Conservation (phyloP, 345 rosid species). For the Limnanthes douglasii region DNA sequence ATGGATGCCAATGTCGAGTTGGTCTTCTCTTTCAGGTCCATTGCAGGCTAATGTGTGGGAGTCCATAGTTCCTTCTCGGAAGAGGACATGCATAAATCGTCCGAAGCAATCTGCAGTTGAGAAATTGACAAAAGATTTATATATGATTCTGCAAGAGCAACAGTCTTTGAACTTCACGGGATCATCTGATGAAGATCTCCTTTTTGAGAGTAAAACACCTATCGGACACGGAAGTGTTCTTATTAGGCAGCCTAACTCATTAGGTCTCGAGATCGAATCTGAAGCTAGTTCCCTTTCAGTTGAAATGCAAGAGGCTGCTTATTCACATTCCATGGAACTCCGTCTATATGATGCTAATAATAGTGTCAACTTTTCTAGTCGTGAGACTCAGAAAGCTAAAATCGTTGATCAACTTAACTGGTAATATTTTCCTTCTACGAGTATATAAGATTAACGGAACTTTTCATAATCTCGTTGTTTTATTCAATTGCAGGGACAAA, state of each 20-base stretch:
- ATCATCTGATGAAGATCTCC: constrained; percentile 76
- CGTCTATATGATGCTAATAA: constrained; percentile 23
- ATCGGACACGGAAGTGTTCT: constrained; percentile 95
- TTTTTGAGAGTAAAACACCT: constrained; percentile 71
- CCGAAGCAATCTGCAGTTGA: constrained; percentile 86
- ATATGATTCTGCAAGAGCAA: constrained; percentile 87
- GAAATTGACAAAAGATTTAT: constrained; percentile 83
- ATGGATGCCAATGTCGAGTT: background rate
- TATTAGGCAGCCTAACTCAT: constrained; percentile 65
- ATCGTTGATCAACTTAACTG: constrained; percentile 39
- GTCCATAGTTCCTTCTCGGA: constrained; percentile 63
- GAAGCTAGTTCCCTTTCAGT: constrained; percentile 94
- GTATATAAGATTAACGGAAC: background rate
- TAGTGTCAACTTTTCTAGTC: constrained; percentile 14
- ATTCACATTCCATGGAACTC: constrained; percentile 21
- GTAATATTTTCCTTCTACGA: constrained; percentile 15
- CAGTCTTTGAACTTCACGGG: constrained; percentile 84
- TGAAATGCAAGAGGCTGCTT: constrained; percentile 50
- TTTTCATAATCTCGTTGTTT: background rate
- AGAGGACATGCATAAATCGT: constrained; percentile 71
- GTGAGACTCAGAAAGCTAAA: constrained; percentile 16
- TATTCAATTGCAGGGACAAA: constrained; percentile 48
- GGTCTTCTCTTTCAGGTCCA: constrained; percentile 30
- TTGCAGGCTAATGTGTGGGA: constrained; percentile 85
- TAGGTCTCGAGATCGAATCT: constrained; percentile 83